Percentiles rank a stretch among this genome's conserved stretches.
These are phyloP conservation scores for Exophiala oligosperma DNA, from an alignment of 2,329 filamentous ascomycete genomes.

Conservation along the genomic window DNA sequence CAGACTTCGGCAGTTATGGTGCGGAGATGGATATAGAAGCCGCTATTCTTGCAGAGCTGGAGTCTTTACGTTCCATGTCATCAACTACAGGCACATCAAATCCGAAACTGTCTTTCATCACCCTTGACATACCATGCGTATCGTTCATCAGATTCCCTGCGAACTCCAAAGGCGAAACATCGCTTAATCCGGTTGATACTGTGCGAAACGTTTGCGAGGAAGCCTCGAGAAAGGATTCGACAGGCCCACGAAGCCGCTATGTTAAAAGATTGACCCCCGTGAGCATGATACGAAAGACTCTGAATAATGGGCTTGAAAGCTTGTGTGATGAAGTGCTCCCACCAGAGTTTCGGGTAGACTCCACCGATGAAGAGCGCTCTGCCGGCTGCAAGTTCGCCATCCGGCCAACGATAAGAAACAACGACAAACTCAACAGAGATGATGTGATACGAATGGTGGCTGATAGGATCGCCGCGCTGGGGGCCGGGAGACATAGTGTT, in stretches of 20 bases:
- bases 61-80: conserved; percentile 55
- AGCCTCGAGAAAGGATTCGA: conserved; percentile 49
- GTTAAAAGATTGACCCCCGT: conserved; percentile 63
- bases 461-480: conserved; percentile 43
- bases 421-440: conserved; percentile 58
- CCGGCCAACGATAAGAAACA: conserved; percentile 60
- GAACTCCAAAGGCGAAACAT: conserved; percentile 35
- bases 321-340: conserved; percentile 58
- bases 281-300: conserved; percentile 57
- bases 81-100: conserved; percentile 39
- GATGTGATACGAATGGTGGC: conserved; percentile 62
- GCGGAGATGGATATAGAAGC: conserved; percentile 59
- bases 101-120: conserved; percentile 18
- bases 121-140: conserved; percentile 31
- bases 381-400: conserved; percentile 57
- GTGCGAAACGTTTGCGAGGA: conserved; percentile 60
- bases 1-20: conserved; percentile 34
- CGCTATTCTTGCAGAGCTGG: conserved; percentile 60
- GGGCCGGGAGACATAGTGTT: conserved; percentile 57
- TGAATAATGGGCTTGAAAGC: conserved; percentile 57
- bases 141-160: conserved; percentile 22
- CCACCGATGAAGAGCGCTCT: conserved; percentile 48
- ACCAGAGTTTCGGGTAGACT: conserved; percentile 52
- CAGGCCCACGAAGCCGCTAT: conserved; percentile 56
- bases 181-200: conserved; percentile 60